Evolutionary conservation across 2,329 filamentous ascomycete species (phyloP).

Genomic region (Cordyceps cateniannulata): DNA sequence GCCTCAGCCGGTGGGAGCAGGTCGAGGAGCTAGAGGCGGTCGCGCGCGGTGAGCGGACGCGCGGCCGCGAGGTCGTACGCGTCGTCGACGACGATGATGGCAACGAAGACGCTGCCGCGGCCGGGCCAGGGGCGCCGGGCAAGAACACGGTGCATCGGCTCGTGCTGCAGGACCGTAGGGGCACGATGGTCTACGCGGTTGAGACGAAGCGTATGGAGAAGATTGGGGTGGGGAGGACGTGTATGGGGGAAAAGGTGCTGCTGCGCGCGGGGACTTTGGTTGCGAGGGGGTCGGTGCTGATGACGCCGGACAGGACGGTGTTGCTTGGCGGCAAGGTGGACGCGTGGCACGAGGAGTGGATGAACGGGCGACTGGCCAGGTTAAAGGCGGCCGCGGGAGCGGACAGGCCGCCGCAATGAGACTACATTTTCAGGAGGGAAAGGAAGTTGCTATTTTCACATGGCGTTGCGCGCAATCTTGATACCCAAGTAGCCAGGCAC

Average conservation of each 20-base stretch:
- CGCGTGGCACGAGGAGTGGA: conserved; percentile 71
- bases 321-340: conserved; percentile 87
- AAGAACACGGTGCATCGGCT: conserved; percentile 66
- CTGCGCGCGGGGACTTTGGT: conserved; percentile 59
- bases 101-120: conserved; percentile 26
- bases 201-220: conserved; percentile 63
- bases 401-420: conserved; percentile 16
- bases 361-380: conserved; percentile 60
- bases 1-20: conserved; percentile 76
- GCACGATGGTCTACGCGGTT: conserved; percentile 62
- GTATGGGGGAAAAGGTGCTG: conserved; percentile 77
- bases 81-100: conserved; percentile 43
- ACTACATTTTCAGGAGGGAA: background rate
- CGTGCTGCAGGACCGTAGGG: conserved; percentile 72
- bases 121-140: conserved; percentile 11
- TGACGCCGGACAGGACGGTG: conserved; percentile 62
- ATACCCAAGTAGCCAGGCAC: background rate
- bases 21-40: conserved; percentile 72
- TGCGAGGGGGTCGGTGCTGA: conserved; percentile 69
- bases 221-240: conserved; percentile 56
- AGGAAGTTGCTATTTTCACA: background rate
- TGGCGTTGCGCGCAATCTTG: background rate
- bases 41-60: conserved; percentile 65
- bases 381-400: conserved; percentile 49
- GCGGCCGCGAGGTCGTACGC: conserved; percentile 76